Evolutionary conservation across 495 filamentous ascomycete genomes (phyloP), one percentile per base, ranked within the genome.

Genomic region (Penicillium taxi): DNA sequence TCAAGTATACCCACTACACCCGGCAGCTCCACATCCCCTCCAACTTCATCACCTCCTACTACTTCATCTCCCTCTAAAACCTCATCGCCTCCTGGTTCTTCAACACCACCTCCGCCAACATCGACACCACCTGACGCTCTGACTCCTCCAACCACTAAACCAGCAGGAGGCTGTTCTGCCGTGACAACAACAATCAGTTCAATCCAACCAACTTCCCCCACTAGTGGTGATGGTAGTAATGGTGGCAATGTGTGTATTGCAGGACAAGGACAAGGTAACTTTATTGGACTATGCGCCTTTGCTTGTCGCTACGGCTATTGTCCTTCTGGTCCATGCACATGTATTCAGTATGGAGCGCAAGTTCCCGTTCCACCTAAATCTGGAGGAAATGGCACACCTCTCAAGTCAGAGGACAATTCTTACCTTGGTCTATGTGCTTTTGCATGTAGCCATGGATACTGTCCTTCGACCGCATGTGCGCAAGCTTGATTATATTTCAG

Each of bases 341-440:
- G 65, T 41, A 68, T 53, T 9, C 27, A 41, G 11, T 50, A 37
- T 25, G 66, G 67, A 1, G 35, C 44, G 0, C 50, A 56, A 0
- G 44, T 52, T 0, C 58, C 49, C 6, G 43, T 44, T 1, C 54
- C 52, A 6, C 52, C 53, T 1, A 39, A 32, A 1, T 56, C 45
- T 1, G 55, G 54, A 2, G 40, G 28, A 2, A 39, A 37, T n/a
- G 64, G 67, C 0, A 32, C 52, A 6, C 59, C 62, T 5, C 37
- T 57, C 3, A 22, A 44, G 1, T 50, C 53, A 2, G 46, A 60
- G 14, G 58, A 61, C 39, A 45, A 55, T 15, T 55, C 54, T 0
- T 69, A 69, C 34, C 25, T 50, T 4, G 67, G 61, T 1, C 51
- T 71, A 5, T 71, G 67, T 44, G 56, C 55, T 18, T 70, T 64